Evolutionary conservation across 768 basidiomycete species (phyloP).

Genomic region (Mycena venus): DNA sequence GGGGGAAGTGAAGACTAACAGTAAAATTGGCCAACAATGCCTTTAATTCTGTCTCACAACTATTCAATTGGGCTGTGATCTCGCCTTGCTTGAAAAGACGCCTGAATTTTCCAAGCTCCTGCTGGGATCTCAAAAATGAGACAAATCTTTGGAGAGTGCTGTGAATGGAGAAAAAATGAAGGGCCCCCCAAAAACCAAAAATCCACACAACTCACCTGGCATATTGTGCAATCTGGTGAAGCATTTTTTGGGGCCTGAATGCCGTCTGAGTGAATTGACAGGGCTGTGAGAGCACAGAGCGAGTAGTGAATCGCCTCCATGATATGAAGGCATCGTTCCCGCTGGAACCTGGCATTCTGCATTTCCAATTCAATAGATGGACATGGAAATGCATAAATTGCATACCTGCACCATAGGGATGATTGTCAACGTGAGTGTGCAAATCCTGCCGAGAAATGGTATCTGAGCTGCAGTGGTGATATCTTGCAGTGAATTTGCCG

Average conservation of each 20-base stretch:
- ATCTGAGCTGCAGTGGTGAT: too few relatives aligned
- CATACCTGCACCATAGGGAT: too few relatives aligned
- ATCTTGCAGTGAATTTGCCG: neutral
- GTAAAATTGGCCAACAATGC: neutral
- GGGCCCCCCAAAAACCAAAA: neutral
- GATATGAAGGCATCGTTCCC: too few relatives aligned
- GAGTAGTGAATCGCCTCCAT: neutral
- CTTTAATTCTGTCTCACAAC: neutral
- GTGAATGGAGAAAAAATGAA: neutral
- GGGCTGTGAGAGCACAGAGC: neutral
- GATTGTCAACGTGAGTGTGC: too few relatives aligned
- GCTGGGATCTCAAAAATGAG: neutral
- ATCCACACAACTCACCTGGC: neutral
- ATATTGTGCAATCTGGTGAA: neutral
- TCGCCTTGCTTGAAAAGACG: conserved; percentile 1
- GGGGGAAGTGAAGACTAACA: neutral
- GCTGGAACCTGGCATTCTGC: too few relatives aligned
- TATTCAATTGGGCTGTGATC: neutral
- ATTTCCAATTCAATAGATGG: too few relatives aligned
- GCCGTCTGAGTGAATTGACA: neutral
- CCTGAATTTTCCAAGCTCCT: neutral
- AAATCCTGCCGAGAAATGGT: too few relatives aligned
- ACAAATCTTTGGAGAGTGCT: neutral
- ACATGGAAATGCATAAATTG: too few relatives aligned
- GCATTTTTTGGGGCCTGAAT: too few relatives aligned